phyloP scores from a whole-genome alignment of 225 moss, liverwort and hornwort genomes.

The Ulota crispa region DNA sequence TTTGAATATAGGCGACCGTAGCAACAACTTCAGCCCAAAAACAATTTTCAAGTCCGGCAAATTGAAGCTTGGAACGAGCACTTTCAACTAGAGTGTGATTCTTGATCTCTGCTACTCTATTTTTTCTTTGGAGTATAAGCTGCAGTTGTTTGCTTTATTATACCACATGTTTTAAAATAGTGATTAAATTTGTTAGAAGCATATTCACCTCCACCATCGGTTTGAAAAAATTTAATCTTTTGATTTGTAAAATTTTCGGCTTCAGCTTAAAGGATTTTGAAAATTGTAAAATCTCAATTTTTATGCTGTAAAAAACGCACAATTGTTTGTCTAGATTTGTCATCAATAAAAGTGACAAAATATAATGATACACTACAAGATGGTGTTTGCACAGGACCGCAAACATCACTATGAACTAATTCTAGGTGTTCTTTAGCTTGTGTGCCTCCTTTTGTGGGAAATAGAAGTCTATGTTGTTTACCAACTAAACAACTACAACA shows the following conservation, averaged over 20 bases:
- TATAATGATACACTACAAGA: not conserved
- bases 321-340: not conserved
- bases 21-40: too few relatives aligned
- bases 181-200: not conserved
- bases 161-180: not conserved
- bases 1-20: too few relatives aligned
- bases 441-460: not conserved
- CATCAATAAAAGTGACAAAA: not conserved
- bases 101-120: not conserved
- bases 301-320: not conserved
- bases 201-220: not conserved
- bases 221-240: not conserved
- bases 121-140: not conserved
- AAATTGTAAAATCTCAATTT: not conserved
- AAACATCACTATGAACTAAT: not conserved
- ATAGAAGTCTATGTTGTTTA: not conserved
- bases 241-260: not conserved
- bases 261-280: not conserved
- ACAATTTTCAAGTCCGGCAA: too few relatives aligned
- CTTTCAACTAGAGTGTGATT: not conserved
- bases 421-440: not conserved
- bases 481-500: not conserved
- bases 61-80: too few relatives aligned
- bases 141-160: not conserved
- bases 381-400: not conserved